Evolutionary conservation across 768 basidiomycete species (phyloP).

Genomic region (Melanogaster broomeanus): DNA sequence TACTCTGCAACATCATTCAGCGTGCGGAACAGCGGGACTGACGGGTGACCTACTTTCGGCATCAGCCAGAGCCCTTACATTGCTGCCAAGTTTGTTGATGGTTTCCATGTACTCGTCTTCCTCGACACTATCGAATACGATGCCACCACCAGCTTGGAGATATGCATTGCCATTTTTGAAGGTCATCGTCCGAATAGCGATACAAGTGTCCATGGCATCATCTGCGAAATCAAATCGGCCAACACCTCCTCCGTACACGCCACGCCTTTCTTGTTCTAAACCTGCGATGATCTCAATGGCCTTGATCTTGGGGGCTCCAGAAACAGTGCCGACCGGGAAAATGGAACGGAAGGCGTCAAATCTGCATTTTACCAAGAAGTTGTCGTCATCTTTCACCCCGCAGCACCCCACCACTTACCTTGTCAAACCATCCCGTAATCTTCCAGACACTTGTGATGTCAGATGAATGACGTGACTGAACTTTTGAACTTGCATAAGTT

Average conservation of each 20-base stretch:
- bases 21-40: slow-evolving; percentile 1
- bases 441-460: slow-evolving; percentile 92
- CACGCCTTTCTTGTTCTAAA: slow-evolving; percentile 86
- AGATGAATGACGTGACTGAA: slow-evolving; percentile 98
- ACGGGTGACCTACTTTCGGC: slow-evolving; percentile 75
- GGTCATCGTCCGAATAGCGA: slow-evolving; percentile 96
- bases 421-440: slow-evolving; percentile 76
- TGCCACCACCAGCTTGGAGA: slow-evolving; percentile 95
- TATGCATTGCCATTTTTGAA: slow-evolving; percentile 93
- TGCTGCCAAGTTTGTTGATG: slow-evolving; percentile 89
- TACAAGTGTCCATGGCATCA: slow-evolving; percentile 97
- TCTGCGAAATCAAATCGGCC: slow-evolving; percentile 97
- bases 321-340: slow-evolving; percentile 98
- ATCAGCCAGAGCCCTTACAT: slow-evolving; percentile 78
- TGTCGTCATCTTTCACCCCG: background rate
- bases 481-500: slow-evolving; percentile 89
- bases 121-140: slow-evolving; percentile 95
- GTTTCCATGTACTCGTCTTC: slow-evolving; percentile 98
- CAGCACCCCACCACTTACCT: slow-evolving; percentile 49
- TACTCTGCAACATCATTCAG: slow-evolving; percentile 49
- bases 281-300: slow-evolving; percentile 91
- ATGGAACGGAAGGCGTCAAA: slow-evolving; percentile 99
- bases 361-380: slow-evolving; percentile 39
- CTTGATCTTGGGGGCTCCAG: slow-evolving; percentile 98
- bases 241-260: slow-evolving; percentile 96